phyloP scores from a whole-genome alignment of 805 yeast species.

The Lipomyces japonicus region DNA sequence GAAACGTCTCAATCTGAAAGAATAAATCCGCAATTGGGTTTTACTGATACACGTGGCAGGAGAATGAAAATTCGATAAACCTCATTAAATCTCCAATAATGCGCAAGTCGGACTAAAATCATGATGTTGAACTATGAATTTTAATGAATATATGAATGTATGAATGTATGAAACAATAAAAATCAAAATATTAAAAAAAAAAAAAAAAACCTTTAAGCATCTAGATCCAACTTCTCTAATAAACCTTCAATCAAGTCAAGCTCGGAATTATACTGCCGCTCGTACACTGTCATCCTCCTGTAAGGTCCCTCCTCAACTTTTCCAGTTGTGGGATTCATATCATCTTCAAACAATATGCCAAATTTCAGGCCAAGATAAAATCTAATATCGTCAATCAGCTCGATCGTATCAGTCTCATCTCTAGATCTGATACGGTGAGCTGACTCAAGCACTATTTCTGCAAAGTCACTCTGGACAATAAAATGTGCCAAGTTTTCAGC shows the following conservation, averaged over 20 bases:
- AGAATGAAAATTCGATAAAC: too few species aligned
- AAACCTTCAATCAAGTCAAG: slow-evolving; percentile 43
- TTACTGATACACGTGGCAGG: too few species aligned
- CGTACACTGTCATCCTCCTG: slow-evolving; percentile 33
- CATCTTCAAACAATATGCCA: slow-evolving; percentile 34
- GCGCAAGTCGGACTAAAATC: too few species aligned
- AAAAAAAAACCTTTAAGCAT: slow-evolving; percentile 37
- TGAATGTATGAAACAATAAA: neutral
- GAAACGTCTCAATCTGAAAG: too few species aligned
- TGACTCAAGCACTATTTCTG: slow-evolving; percentile 43
- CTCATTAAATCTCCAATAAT: too few species aligned
- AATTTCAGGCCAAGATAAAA: slow-evolving; percentile 51
- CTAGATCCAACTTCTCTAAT: slow-evolving; percentile 41
- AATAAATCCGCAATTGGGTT: too few species aligned
- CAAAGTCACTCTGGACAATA: slow-evolving; percentile 41
- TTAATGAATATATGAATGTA: neutral
- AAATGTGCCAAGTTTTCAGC: slow-evolving; percentile 48
- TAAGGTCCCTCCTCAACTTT: slow-evolving; percentile 30
- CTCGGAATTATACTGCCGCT: slow-evolving; percentile 41
- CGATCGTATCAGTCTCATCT: slow-evolving; percentile 76
- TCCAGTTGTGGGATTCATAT: slow-evolving; percentile 23
- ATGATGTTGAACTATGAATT: neutral
- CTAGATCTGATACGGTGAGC: slow-evolving; percentile 56
- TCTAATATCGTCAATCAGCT: slow-evolving; percentile 71
- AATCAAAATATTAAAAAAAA: neutral